A percentile compares a stretch with the other conserved stretches of the same genome.
phyloP scores from a whole-genome alignment of 108 stramenopile species.

The Cylindrotheca fusiformis region DNA sequence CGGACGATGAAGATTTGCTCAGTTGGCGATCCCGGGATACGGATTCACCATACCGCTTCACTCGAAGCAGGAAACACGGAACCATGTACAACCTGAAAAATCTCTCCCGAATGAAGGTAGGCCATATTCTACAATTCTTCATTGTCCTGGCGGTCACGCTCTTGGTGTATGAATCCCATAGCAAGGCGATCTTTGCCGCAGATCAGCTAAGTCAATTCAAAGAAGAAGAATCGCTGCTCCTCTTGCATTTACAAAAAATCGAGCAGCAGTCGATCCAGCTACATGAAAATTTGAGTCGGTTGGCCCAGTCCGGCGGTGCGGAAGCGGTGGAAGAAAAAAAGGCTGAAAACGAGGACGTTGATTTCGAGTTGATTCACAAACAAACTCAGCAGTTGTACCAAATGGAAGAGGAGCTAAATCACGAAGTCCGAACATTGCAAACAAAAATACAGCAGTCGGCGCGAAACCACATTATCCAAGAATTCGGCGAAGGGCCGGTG shows the following conservation, averaged over 20 bases:
- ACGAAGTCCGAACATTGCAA: constrained; percentile 38
- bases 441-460: constrained; percentile 43
- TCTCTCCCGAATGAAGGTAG: constrained; percentile 23
- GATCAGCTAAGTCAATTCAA: constrained; percentile 36
- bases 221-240: constrained; percentile 39
- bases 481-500: constrained; percentile 50
- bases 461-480: constrained; percentile 24
- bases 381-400: constrained; percentile 36
- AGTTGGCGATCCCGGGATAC: neutral
- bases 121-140: constrained; percentile 31
- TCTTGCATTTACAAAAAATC: constrained; percentile 43
- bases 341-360: constrained; percentile 17
- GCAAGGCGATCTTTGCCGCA: constrained; percentile 34
- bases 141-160: constrained; percentile 33
- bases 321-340: neutral
- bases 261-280: constrained; percentile 47
- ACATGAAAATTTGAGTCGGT: constrained; percentile 34
- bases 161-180: constrained; percentile 44
- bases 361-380: constrained; percentile 23
- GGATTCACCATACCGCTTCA: constrained; percentile 14
- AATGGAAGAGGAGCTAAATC: constrained; percentile 44
- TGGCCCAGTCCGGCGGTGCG: constrained; percentile 15
- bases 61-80: constrained; percentile 8
- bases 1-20: constrained; percentile 26
- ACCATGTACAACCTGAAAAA: constrained; percentile 12